Base-by-base conservation (phyloP, 2,329 filamentous ascomycete species). In the Penicillium sp. region DNA sequence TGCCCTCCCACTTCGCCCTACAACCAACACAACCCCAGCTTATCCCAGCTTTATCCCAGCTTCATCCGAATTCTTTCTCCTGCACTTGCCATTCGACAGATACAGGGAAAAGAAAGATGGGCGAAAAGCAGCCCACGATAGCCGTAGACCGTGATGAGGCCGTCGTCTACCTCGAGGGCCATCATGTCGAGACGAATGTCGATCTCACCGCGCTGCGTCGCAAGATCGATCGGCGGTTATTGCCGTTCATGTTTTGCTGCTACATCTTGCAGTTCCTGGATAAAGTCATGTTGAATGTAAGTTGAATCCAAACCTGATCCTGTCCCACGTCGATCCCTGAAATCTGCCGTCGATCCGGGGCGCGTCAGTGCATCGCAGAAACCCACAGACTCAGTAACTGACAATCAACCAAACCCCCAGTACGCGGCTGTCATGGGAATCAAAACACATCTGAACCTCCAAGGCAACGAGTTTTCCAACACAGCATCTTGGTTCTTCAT, bases 341-440 rank as follows among this genome's bases (percentile, higher is more conserved):
- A 24, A 31, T 45, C 42, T 28, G 14, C 37, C 21, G 18, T n/a
- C 21, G 37, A 40, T 40, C 37, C 21, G 19, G n/a, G n/a, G n/a
- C n/a, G 14, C 9, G 18, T 37, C 34, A n/a, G 34, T 37, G 4
- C 26, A 40, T n/a, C 23, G 9, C 18, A 28, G n/a, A n/a, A n/a
- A n/a, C n/a, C n/a, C n/a, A n/a, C n/a, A n/a, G n/a, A n/a, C n/a
- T 33, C 24, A 28, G 5, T 5, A 28, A 19, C 31, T 48, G n/a
- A 34, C 39, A 7, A 36, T 40, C 24, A n/a, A 19, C 29, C n/a
- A n/a, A 44, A n/a, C 9, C 7, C 7, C n/a, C 33, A 61, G 58
- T 87, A 87, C 64, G 83, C 83, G 10, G 82, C 81, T 48, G 83
- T 88, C 33, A 88, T 88, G 85, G 83, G 83, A 5, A 68, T 88